Conservation (phyloP, 2,329 filamentous ascomycete species). For the Geosmithia putterillii region DNA sequence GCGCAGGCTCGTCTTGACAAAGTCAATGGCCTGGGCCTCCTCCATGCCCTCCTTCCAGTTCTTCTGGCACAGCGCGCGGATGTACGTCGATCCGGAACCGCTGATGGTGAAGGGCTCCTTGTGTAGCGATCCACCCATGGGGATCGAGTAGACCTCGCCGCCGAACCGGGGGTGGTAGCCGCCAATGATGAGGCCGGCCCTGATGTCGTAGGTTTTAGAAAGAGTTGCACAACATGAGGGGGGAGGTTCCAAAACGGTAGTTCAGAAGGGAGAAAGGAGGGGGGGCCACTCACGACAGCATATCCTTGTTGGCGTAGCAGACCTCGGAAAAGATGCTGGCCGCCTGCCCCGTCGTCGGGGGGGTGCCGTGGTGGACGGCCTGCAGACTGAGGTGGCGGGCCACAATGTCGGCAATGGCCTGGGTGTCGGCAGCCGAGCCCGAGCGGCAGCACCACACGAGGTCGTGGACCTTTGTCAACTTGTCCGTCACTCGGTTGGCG, state of each 20-base stretch:
- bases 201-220: slow-evolving; percentile 24
- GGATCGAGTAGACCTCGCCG: slow-evolving; percentile 95
- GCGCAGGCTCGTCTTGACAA: slow-evolving; percentile 80
- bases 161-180: slow-evolving; percentile 93
- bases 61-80: slow-evolving; percentile 96
- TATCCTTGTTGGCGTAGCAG: slow-evolving; percentile 96
- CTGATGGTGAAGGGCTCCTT: slow-evolving; percentile 94
- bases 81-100: slow-evolving; percentile 95
- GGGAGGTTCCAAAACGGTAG: too few relatives aligned
- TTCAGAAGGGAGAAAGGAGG: not conserved
- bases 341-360: slow-evolving; percentile 87
- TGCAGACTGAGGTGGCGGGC: slow-evolving; percentile 94
- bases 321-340: slow-evolving; percentile 96
- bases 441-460: slow-evolving; percentile 99
- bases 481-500: slow-evolving; percentile 97
- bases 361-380: slow-evolving; percentile 77
- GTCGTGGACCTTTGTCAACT: slow-evolving; percentile 95
- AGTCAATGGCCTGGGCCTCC: slow-evolving; percentile 77
- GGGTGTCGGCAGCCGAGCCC: slow-evolving; percentile 92
- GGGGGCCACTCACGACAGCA: slow-evolving; percentile 57
- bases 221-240: too few relatives aligned
- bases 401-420: slow-evolving; percentile 95
- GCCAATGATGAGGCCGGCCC: slow-evolving; percentile 96
- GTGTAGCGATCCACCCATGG: slow-evolving; percentile 90
- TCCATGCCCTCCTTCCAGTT: slow-evolving; percentile 95